Conservation (phyloP, 768 basidiomycete genomes). For the Trametes maxima region DNA sequence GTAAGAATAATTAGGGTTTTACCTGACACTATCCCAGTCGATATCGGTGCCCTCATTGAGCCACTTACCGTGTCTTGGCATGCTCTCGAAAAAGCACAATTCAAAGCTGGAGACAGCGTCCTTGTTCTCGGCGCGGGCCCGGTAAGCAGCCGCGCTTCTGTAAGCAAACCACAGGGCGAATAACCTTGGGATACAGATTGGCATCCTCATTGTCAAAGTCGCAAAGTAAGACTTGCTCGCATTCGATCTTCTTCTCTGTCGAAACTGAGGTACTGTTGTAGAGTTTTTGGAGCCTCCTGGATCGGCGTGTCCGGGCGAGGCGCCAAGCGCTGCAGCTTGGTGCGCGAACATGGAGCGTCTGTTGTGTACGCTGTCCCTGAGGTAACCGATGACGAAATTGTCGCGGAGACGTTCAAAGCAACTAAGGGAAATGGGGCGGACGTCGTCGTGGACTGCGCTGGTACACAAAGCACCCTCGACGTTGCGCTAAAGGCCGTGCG, state of each 20-base stretch:
- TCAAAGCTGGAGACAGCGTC: conserved; percentile 41
- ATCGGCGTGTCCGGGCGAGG: conserved; percentile 47
- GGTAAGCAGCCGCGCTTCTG: conserved; percentile 31
- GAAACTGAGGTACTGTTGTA: background rate
- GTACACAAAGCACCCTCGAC: conserved; percentile 41
- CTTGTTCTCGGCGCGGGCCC: conserved; percentile 50
- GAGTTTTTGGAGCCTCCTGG: conserved; percentile 31
- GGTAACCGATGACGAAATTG: conserved; percentile 27
- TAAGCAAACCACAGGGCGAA: background rate
- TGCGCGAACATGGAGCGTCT: conserved; percentile 41
- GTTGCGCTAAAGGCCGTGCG: conserved; percentile 40
- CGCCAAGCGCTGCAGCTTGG: conserved; percentile 39
- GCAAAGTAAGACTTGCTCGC: conserved; percentile 16
- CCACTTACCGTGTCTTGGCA: conserved; percentile 51
- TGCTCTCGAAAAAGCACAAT: conserved; percentile 44
- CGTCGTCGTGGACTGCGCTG: conserved; percentile 51
- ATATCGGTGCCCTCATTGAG: conserved; percentile 50
- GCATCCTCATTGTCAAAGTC: conserved; percentile 22
- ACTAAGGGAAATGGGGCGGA: conserved; percentile 42
- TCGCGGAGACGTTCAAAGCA: conserved; percentile 30
- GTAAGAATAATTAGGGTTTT: background rate
- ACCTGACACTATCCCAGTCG: conserved; percentile 35
- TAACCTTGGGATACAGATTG: conserved; percentile 19
- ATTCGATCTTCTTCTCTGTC: background rate
- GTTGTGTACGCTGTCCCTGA: conserved; percentile 38